Evolutionary conservation across 345 rosid genomes (phyloP).

Genomic region (Mercurialis annua): DNA sequence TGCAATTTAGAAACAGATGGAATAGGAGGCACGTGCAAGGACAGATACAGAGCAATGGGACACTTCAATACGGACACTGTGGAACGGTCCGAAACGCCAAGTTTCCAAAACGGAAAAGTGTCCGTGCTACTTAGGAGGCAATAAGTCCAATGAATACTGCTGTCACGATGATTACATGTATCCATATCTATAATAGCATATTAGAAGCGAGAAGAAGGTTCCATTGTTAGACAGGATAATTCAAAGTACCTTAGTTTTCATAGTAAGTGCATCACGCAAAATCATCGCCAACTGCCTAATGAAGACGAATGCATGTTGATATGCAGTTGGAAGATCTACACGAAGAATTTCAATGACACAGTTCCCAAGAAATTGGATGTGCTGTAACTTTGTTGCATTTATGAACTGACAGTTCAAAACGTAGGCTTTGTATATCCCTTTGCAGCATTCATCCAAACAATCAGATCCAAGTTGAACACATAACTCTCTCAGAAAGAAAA

Average conservation of each 20-base stretch:
- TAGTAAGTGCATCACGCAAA: conserved; percentile 75
- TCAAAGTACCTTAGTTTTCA: conserved; percentile 76
- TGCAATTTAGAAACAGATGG: neutral
- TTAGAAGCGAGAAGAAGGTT: neutral
- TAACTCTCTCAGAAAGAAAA: conserved; percentile 77
- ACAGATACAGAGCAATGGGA: too few relatives aligned
- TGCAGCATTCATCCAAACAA: conserved; percentile 82
- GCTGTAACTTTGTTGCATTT: conserved; percentile 73
- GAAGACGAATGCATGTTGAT: conserved; percentile 90
- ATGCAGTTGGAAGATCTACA: conserved; percentile 79
- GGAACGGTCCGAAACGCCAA: too few relatives aligned
- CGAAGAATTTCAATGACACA: conserved; percentile 82
- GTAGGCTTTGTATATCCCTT: conserved; percentile 87
- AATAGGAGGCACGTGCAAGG: neutral
- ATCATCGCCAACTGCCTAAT: conserved; percentile 85
- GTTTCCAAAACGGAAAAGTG: too few relatives aligned
- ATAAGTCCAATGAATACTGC: neutral
- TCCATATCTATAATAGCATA: neutral
- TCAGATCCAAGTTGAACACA: conserved; percentile 78
- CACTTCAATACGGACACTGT: too few relatives aligned
- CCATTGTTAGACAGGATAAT: neutral
- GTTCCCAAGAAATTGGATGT: conserved; percentile 79
- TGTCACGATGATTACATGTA: neutral
- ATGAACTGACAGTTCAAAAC: conserved; percentile 84
- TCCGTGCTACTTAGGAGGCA: too few relatives aligned